phyloP scores from a whole-genome alignment of 345 rosid genomes.

The Zanthoxylum bungeanum region DNA sequence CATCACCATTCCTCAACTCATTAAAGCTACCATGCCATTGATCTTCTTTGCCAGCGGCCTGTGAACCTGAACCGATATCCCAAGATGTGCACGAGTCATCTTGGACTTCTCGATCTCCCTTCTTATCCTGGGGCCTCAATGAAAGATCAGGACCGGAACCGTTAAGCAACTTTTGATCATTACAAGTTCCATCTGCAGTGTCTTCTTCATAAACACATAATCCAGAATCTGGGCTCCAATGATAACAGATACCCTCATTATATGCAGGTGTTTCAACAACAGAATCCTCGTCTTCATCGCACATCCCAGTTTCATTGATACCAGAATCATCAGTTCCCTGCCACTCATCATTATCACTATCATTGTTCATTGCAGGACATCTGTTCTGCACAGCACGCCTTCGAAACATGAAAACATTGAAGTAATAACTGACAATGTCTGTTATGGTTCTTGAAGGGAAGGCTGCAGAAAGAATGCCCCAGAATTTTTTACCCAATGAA shows the following conservation, averaged over 20 bases:
- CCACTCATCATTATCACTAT: constrained; percentile 85
- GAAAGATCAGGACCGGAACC: constrained; percentile 4
- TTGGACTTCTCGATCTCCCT: constrained; percentile 19
- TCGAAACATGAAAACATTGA: constrained; percentile 68
- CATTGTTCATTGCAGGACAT: constrained; percentile 41
- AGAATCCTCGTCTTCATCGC: constrained; percentile 23
- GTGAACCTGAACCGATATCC: constrained; percentile 16
- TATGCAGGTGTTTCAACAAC: constrained; percentile 35
- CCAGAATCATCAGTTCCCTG: constrained; percentile 31
- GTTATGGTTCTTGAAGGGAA: constrained; percentile 53
- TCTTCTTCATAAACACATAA: constrained; percentile 27
- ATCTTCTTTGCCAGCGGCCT: constrained; percentile 12
- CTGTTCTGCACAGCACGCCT: constrained; percentile 76
- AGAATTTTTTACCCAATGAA: constrained; percentile 55
- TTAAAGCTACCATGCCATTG: constrained; percentile 18
- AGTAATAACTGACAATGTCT: constrained; percentile 82
- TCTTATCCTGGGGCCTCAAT: constrained; percentile 13
- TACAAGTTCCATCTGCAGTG: constrained; percentile 1
- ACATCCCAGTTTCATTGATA: constrained; percentile 16
- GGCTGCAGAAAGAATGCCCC: constrained; percentile 44
- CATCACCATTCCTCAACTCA: constrained; percentile 18
- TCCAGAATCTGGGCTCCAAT: neutral
- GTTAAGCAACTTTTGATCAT: constrained; percentile 10
- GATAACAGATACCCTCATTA: constrained; percentile 14
- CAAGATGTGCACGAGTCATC: constrained; percentile 42